A percentile compares a stretch with the other conserved stretches of the same genome.
Conservation (phyloP, 805 yeast species). For the Ascoidea tarda region DNA sequence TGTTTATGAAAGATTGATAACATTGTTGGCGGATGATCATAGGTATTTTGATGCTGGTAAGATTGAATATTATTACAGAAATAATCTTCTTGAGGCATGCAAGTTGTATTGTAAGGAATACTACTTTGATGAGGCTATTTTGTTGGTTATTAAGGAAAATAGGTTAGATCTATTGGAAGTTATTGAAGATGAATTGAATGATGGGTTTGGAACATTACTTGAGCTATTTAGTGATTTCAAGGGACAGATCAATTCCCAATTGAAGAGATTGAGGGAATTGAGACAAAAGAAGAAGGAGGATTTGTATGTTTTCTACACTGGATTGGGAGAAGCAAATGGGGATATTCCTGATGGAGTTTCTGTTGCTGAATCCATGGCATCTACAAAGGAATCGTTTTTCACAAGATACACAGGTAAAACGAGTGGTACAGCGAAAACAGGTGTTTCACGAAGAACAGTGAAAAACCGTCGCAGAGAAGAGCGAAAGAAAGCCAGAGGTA, state of each 20-base stretch:
- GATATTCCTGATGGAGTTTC: conserved; percentile 91
- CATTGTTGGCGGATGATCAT: conserved; percentile 50
- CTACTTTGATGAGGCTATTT: conserved; percentile 60
- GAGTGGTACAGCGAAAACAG: conserved; percentile 89
- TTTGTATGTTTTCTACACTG: conserved; percentile 76
- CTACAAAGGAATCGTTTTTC: conserved; percentile 84
- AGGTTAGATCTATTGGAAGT: conserved; percentile 31
- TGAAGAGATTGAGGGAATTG: conserved; percentile 70
- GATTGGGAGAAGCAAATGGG: conserved; percentile 29
- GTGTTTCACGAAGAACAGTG: conserved; percentile 84
- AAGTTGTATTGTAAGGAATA: conserved; percentile 61
- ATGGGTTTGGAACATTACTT: conserved; percentile 77
- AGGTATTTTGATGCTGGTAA: conserved; percentile 71
- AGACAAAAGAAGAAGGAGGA: conserved; percentile 73
- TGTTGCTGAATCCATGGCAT: conserved; percentile 85
- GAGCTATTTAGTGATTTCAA: conserved; percentile 91
- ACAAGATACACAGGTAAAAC: conserved; percentile 96
- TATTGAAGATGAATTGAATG: conserved; percentile 64
- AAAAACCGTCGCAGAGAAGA: conserved; percentile 92
- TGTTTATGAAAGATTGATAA: conserved; percentile 46
- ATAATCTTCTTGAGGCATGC: conserved; percentile 49
- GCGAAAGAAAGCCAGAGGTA: conserved; percentile 90
- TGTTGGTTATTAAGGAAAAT: conserved; percentile 30
- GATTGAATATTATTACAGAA: conserved; percentile 48
- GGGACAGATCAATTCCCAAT: conserved; percentile 72